These are phyloP conservation scores for Protomyces gravidus DNA, from an alignment of 1,139 yeast genomes.

Conservation along the genomic window DNA sequence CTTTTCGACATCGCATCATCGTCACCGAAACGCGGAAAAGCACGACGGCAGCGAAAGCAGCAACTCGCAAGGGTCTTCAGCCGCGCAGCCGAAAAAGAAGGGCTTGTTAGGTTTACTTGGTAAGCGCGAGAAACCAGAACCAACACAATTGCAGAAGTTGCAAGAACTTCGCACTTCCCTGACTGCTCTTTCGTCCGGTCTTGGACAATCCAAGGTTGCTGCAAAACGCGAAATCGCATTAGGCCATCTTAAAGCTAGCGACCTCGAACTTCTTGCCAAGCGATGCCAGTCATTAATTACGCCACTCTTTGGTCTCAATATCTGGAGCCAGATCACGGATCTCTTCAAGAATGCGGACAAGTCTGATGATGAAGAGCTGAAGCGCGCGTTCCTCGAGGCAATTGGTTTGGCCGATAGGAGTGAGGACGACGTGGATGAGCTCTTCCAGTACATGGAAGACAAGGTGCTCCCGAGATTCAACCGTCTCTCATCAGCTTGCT, in stretches of 20 bases:
- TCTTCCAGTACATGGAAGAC: constrained; percentile 8
- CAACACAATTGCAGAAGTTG: neutral
- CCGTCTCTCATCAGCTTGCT: constrained; percentile 2
- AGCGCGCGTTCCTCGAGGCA: neutral
- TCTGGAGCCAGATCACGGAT: constrained; percentile 16
- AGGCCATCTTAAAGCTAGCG: constrained; percentile 22
- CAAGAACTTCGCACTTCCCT: constrained; percentile 11
- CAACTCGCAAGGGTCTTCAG: neutral
- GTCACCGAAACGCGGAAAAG: neutral
- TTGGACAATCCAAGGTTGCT: constrained; percentile 8
- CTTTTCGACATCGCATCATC: constrained; percentile 2
- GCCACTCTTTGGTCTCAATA: constrained; percentile 20
- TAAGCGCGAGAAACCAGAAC: neutral
- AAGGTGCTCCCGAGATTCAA: constrained; percentile 15
- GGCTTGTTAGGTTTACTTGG: neutral
- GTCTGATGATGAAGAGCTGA: neutral
- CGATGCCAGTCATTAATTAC: constrained; percentile 3
- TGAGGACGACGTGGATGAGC: constrained; percentile 1
- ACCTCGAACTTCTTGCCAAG: constrained; percentile 20
- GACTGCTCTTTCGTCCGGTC: constrained; percentile 15
- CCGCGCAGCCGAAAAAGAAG: neutral
- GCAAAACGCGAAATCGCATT: constrained; percentile 23
- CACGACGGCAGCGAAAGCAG: neutral
- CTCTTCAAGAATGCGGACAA: neutral
- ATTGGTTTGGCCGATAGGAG: neutral